Base-by-base conservation (phyloP, 345 rosid genomes). In the Camelina hispida region DNA sequence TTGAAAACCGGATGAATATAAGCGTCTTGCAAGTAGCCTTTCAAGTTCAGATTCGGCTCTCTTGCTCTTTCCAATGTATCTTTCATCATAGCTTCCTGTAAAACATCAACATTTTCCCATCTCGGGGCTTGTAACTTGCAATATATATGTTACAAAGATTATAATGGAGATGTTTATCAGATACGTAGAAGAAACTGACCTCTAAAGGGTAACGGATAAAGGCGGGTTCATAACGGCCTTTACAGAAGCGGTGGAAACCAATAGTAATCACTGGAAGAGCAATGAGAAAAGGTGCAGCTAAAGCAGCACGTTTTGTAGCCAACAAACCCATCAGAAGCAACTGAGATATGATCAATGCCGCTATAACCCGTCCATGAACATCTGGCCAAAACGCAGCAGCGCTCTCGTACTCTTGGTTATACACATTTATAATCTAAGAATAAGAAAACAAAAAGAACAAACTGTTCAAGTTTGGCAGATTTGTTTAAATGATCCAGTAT, bases 301-400 rank as follows among this genome's bases (percentile, higher is more conserved):
- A 74, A 67, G 91, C 87, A 10, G 89, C 85, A 4, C 63, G 50
- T 72, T 85, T 88, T 23, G 97, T 88, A 54, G 80, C 75, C 75
- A 94, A 38, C 72, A 94, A 76, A 65, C 98, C 98, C 79, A 94
- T 76, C 32, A 94, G 68, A 77, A 88, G 84, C 74, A 94, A 40
- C 80, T 94, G 98, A 9, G 97, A 91, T 74, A 91, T 84, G 43
- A 91, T 55, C 83, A 94, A 72, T 46, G 91, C 97, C 2, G 50
- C 9, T 38, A 91, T 80, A 43, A 94, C 10, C 10, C 96, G 91
- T n/a, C 82, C 88, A 54, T 94, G 97, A 68, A 94, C 97, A 66
- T 85, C 96, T 4, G 98, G 98, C 98, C 98, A 94, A 78, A 91
- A 94, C 56, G 94, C 96, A 7, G 93, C 97, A 5, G 71, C 96